phyloP scores from a whole-genome alignment of 305 asterid species.

The Withania somnifera region DNA sequence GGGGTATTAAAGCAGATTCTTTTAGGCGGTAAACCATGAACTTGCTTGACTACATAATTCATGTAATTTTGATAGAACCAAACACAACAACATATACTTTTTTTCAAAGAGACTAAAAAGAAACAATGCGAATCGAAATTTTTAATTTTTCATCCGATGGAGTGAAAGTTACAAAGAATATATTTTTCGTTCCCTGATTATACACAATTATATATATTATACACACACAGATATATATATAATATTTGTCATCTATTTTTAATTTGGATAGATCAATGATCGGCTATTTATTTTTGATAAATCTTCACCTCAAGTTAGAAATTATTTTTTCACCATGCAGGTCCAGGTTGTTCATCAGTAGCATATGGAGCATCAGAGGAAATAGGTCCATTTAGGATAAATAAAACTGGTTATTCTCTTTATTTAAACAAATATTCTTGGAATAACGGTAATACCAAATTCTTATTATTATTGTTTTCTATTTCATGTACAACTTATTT shows the following conservation, averaged over 20 bases:
- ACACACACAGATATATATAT: background rate
- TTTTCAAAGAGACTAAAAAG: too few relatives aligned
- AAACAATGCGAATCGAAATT: too few relatives aligned
- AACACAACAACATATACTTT: too few relatives aligned
- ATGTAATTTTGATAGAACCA: too few relatives aligned
- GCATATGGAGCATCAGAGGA: slow-evolving; percentile 84
- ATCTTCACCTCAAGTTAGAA: background rate
- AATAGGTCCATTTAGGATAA: slow-evolving; percentile 63
- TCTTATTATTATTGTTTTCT: background rate
- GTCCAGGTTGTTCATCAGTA: slow-evolving; percentile 84
- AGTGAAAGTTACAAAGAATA: too few relatives aligned
- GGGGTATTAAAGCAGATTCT: too few relatives aligned
- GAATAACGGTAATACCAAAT: slow-evolving; percentile 36
- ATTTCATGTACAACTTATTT: background rate
- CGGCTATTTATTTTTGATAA: background rate
- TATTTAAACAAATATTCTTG: slow-evolving; percentile 50
- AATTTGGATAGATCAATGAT: background rate
- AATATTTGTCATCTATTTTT: background rate
- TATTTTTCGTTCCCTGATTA: too few relatives aligned
- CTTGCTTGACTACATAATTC: too few relatives aligned
- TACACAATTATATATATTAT: background rate
- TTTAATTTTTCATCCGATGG: too few relatives aligned
- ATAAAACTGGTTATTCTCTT: slow-evolving; percentile 45
- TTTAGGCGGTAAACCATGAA: too few relatives aligned
- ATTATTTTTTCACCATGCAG: slow-evolving; percentile 20